These are phyloP conservation scores for Mortierella sp. DNA, from an alignment of 371 early-diverging fungal species.

Conservation along the genomic window DNA sequence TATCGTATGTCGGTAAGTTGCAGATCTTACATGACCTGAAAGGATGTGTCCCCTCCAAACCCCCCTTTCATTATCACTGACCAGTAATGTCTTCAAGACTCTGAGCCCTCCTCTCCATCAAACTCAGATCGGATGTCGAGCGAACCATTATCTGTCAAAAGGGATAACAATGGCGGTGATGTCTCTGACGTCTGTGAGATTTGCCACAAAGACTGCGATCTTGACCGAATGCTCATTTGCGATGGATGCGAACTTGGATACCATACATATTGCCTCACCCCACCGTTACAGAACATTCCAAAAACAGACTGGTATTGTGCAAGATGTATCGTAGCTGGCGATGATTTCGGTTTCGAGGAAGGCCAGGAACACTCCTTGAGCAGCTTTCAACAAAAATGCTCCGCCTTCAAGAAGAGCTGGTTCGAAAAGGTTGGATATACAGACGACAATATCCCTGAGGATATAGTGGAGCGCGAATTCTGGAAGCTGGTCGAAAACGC, in stretches of 20 bases:
- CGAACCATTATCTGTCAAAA: slow-evolving; percentile 27
- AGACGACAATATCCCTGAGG: slow-evolving; percentile 71
- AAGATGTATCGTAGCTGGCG: slow-evolving; percentile 78
- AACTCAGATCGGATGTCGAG: slow-evolving; percentile 40
- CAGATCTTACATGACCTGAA: no score
- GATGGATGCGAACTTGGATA: slow-evolving; percentile 89
- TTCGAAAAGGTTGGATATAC: slow-evolving; percentile 60
- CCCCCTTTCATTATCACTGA: not conserved
- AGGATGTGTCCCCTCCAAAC: no score
- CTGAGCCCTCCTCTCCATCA: slow-evolving; percentile 48
- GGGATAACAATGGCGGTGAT: slow-evolving; percentile 15
- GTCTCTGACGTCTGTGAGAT: slow-evolving; percentile 67
- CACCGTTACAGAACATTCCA: slow-evolving; percentile 74
- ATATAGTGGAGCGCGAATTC: slow-evolving; percentile 90
- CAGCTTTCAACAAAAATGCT: slow-evolving; percentile 82
- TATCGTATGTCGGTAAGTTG: slow-evolving; percentile 48
- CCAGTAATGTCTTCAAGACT: slow-evolving; percentile 15
- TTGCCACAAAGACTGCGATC: slow-evolving; percentile 65
- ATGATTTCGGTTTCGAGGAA: slow-evolving; percentile 95
- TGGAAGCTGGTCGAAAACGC: slow-evolving; percentile 92
- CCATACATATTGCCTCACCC: slow-evolving; percentile 84
- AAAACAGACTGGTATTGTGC: slow-evolving; percentile 89
- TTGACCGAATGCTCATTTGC: slow-evolving; percentile 81
- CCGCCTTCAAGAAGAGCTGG: slow-evolving; percentile 83
- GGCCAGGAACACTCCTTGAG: slow-evolving; percentile 82